Conservation (phyloP, 2,329 filamentous ascomycete species). For the Cytospora leucostoma region DNA sequence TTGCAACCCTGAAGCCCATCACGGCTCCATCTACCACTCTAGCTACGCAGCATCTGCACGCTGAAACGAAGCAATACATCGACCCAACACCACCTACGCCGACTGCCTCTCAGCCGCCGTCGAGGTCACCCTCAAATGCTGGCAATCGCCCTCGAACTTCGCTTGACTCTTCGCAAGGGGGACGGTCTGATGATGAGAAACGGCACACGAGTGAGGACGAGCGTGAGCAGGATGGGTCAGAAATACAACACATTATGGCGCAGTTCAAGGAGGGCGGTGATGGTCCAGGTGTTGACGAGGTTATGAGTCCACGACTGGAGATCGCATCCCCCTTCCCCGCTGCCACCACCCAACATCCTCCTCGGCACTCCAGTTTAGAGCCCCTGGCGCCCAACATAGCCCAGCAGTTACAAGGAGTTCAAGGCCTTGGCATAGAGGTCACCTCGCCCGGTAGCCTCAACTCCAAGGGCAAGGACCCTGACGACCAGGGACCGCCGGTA, state of each 20-base stretch:
- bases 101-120: constrained; percentile 55
- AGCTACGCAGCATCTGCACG: constrained; percentile 47
- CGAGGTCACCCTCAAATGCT: constrained; percentile 60
- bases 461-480: constrained; percentile 41
- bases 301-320: constrained; percentile 88
- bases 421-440: constrained; percentile 44
- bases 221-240: constrained; percentile 71
- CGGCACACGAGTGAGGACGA: constrained; percentile 61
- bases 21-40: constrained; percentile 42
- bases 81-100: constrained; percentile 62
- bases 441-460: constrained; percentile 43
- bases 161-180: constrained; percentile 53
- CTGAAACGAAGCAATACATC: constrained; percentile 52
- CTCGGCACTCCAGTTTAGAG: constrained; percentile 84
- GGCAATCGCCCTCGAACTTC: constrained; percentile 49
- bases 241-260: constrained; percentile 97
- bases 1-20: constrained; percentile 51
- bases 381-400: constrained; percentile 58
- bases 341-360: constrained; percentile 67
- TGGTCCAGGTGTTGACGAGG: constrained; percentile 74
- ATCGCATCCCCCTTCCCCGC: constrained; percentile 74
- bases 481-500: constrained; percentile 57
- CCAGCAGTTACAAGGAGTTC: constrained; percentile 51
- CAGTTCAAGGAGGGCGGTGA: constrained; percentile 81
- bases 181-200: constrained; percentile 60